Conservation (phyloP, 73 alveolate species). For the Blepharisma japonicum region DNA sequence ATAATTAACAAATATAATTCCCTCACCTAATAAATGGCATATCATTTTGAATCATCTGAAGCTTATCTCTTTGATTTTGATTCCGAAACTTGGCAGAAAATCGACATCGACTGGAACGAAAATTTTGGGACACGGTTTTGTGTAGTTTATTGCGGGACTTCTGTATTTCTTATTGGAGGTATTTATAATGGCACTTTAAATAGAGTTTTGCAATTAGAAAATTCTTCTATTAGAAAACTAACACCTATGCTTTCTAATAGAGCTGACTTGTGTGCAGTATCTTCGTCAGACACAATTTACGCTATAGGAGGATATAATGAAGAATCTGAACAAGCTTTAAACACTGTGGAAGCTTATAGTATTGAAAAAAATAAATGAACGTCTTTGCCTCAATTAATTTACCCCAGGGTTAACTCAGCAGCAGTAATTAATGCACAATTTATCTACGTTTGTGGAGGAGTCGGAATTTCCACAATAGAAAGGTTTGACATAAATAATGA, state of each 20-base stretch:
- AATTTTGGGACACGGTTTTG: too few species aligned
- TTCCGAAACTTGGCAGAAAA: too few species aligned
- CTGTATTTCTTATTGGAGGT: too few species aligned
- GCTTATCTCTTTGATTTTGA: too few species aligned
- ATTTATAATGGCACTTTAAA: too few species aligned
- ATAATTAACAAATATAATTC: too few species aligned
- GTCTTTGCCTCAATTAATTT: not conserved
- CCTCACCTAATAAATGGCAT: too few species aligned
- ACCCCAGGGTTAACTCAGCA: not conserved
- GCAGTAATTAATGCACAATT: not conserved
- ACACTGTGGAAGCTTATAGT: not conserved
- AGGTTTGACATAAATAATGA: not conserved
- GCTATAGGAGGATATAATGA: not conserved
- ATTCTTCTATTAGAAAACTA: too few species aligned
- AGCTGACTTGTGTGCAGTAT: not conserved
- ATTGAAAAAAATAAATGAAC: not conserved
- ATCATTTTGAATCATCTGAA: too few species aligned
- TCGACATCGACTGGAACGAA: too few species aligned
- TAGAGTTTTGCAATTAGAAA: too few species aligned
- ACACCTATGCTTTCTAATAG: slow-evolving; percentile 9
- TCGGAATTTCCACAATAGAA: not conserved
- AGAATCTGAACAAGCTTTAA: not conserved
- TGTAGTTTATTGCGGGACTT: too few species aligned
- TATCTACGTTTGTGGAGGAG: not conserved
- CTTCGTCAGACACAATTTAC: not conserved